Percentiles rank a stretch among this genome's conserved stretches.
These are phyloP conservation scores for Globisporangium spiculum DNA, from an alignment of 352 stramenopile species.

Conservation along the genomic window DNA sequence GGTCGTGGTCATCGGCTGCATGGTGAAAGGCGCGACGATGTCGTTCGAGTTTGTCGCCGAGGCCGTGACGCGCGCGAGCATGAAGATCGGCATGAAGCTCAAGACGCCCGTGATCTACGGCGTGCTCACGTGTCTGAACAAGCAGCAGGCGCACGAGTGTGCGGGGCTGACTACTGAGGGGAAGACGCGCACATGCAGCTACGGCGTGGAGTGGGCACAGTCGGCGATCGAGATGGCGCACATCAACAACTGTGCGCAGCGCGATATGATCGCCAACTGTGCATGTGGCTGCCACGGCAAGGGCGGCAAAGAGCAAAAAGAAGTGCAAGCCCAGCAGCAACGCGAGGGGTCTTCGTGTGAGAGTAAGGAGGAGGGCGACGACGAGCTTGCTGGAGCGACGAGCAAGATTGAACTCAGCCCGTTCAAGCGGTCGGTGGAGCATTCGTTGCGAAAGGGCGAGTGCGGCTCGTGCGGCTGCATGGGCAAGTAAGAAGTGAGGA, in stretches of 20 bases:
- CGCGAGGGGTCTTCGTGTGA: background rate
- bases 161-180: slow-evolving; percentile 8
- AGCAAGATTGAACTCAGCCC: background rate
- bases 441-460: slow-evolving; percentile 14
- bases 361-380: background rate
- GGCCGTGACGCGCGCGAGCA: slow-evolving; percentile 22
- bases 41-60: slow-evolving; percentile 24
- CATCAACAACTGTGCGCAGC: slow-evolving; percentile 26
- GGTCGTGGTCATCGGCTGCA: slow-evolving; percentile 21
- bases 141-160: slow-evolving; percentile 16
- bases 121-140: slow-evolving; percentile 19
- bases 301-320: background rate
- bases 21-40: slow-evolving; percentile 19
- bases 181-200: slow-evolving; percentile 49
- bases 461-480: slow-evolving; percentile 9
- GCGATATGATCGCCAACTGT: slow-evolving; percentile 9
- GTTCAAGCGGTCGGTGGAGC: background rate
- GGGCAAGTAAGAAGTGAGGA: background rate
- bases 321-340: background rate
- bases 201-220: slow-evolving; percentile 89
- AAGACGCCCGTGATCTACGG: slow-evolving; percentile 26
- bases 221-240: slow-evolving; percentile 91
- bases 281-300: slow-evolving; percentile 15
- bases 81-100: slow-evolving; percentile 27
- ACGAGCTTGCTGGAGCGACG: background rate